Evolutionary conservation across 73 alveolate species (phyloP).

Genomic region (Paramecium sexaurelia): DNA sequence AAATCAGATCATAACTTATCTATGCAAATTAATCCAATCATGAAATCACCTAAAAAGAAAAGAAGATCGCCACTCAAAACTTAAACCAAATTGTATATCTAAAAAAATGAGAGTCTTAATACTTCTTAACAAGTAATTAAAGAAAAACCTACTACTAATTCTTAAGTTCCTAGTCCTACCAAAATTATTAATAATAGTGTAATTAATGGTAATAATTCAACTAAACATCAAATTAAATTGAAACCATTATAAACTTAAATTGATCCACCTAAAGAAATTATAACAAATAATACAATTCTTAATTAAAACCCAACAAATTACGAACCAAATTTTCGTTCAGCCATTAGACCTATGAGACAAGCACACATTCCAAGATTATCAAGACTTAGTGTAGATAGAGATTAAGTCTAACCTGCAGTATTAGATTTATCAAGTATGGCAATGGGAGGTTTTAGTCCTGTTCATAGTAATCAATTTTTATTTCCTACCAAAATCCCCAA

Average conservation of each 20-base stretch:
- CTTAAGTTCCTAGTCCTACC: not conserved
- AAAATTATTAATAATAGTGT: not conserved
- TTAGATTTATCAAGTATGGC: conserved; percentile 43
- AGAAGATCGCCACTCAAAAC: not conserved
- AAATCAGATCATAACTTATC: not conserved
- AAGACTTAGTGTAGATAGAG: conserved; percentile 52
- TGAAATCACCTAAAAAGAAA: not conserved
- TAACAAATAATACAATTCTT: not conserved
- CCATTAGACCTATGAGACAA: not conserved
- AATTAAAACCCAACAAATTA: not conserved
- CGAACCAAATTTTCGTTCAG: not conserved
- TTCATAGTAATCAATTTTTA: conserved; percentile 29
- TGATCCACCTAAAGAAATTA: not conserved
- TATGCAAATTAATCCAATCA: not conserved
- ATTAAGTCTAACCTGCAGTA: not conserved
- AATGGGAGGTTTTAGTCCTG: conserved; percentile 48
- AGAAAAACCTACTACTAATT: not conserved
- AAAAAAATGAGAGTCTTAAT: not conserved
- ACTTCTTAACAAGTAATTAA: not conserved
- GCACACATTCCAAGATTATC: not conserved
- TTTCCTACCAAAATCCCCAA: not conserved
- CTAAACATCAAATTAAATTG: not conserved
- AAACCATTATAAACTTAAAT: not conserved
- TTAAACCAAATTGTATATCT: not conserved
- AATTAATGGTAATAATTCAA: not conserved